A percentile compares a stretch with the other conserved stretches of the same genome.
Conservation (phyloP, 2,329 filamentous ascomycete genomes). For the Ophiostoma perfectum region DNA sequence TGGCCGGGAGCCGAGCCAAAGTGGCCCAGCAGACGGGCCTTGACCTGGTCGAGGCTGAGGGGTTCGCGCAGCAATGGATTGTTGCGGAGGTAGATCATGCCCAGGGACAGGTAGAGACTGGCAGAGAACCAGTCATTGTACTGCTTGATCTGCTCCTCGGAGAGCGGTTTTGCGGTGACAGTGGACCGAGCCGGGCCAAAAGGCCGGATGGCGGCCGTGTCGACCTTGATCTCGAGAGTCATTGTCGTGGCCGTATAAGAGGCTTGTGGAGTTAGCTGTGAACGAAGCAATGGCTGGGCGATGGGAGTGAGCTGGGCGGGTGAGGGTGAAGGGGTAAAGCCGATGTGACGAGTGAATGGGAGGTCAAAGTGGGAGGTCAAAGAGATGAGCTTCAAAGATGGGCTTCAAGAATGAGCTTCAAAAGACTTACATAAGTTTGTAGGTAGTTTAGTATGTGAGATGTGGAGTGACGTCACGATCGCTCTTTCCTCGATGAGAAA, state of each 20-base stretch:
- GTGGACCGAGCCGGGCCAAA: slow-evolving; percentile 63
- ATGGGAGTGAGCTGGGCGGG: not conserved
- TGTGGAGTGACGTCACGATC: not conserved
- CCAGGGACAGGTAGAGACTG: slow-evolving; percentile 67
- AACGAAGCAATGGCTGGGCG: not conserved
- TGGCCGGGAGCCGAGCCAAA: slow-evolving; percentile 78
- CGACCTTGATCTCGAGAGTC: slow-evolving; percentile 29
- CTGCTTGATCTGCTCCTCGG: slow-evolving; percentile 59
- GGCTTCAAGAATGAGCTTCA: no score
- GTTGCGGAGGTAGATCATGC: slow-evolving; percentile 73
- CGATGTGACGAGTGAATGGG: not conserved
- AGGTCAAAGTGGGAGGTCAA: not conserved
- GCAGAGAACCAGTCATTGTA: slow-evolving; percentile 70
- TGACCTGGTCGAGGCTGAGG: slow-evolving; percentile 64
- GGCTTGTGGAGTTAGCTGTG: not conserved
- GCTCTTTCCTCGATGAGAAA: slow-evolving; percentile 6
- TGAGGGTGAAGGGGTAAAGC: not conserved
- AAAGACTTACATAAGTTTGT: not conserved
- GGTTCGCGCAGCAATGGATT: slow-evolving; percentile 69
- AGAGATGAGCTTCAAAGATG: not conserved
- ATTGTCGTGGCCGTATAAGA: slow-evolving; percentile 7
- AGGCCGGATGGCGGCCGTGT: slow-evolving; percentile 54
- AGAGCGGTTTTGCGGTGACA: slow-evolving; percentile 56
- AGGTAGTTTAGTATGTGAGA: not conserved
- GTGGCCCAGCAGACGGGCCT: slow-evolving; percentile 67